Evolutionary conservation across 1,284 basidiomycete genomes (phyloP).

Genomic region (Leccinum pseudoinsigne): DNA sequence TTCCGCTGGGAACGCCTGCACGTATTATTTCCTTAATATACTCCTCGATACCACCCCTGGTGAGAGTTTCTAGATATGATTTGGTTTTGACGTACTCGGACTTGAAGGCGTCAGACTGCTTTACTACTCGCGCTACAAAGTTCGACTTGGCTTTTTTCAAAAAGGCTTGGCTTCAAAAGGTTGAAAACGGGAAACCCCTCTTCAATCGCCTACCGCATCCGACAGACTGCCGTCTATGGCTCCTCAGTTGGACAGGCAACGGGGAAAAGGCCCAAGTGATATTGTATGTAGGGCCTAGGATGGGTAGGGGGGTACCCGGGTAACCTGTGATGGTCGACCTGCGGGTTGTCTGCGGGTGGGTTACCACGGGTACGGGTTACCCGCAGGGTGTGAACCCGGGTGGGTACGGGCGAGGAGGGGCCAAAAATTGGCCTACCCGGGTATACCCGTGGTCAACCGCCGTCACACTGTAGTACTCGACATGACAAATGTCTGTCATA

Average conservation of each 20-base stretch:
- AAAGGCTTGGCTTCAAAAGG: slow-evolving; percentile 67
- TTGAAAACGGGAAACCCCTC: slow-evolving; percentile 84
- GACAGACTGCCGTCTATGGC: slow-evolving; percentile 90
- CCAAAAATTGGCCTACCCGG: too few species aligned
- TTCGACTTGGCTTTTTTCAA: slow-evolving; percentile 67
- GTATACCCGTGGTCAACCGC: too few species aligned
- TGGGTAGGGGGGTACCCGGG: too few species aligned
- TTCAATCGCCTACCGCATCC: slow-evolving; percentile 69
- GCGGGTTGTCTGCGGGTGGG: too few species aligned
- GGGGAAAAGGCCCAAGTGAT: slow-evolving; percentile 75
- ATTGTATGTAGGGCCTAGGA: too few species aligned
- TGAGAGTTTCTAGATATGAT: slow-evolving; percentile 27
- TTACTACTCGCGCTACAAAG: slow-evolving; percentile 70
- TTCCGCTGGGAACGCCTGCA: slow-evolving; percentile 80
- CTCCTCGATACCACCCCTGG: slow-evolving; percentile 93
- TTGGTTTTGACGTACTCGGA: slow-evolving; percentile 11
- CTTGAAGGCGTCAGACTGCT: slow-evolving; percentile 81
- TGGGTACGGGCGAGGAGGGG: too few species aligned
- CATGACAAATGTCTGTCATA: too few species aligned
- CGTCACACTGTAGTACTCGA: too few species aligned
- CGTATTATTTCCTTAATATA: slow-evolving; percentile 93
- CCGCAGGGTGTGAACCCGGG: too few species aligned
- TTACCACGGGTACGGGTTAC: too few species aligned
- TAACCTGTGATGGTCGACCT: too few species aligned
- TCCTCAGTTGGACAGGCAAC: slow-evolving; percentile 76